Conservation (phyloP, 2,329 filamentous ascomycete genomes). For the Hymenoscyphus albidus region DNA sequence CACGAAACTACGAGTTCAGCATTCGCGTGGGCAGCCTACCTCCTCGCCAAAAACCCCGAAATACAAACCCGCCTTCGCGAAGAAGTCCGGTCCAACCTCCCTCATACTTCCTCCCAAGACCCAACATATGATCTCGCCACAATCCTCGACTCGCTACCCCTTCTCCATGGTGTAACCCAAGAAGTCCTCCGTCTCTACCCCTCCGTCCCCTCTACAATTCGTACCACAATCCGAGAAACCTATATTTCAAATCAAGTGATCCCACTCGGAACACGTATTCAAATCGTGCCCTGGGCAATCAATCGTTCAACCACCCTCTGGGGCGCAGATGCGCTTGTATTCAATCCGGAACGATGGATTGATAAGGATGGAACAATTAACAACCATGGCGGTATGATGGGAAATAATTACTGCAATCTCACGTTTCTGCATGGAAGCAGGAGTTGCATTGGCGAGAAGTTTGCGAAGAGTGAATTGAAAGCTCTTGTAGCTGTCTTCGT, state of each 20-base stretch:
- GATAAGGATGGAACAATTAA: conserved; percentile 21
- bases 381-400: conserved; percentile 49
- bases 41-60: conserved; percentile 55
- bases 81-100: conserved; percentile 50
- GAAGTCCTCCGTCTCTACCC: conserved; percentile 66
- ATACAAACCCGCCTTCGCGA: conserved; percentile 56
- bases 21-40: conserved; percentile 66
- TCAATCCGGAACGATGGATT: conserved; percentile 58
- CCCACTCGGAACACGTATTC: conserved; percentile 54
- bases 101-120: conserved; percentile 28
- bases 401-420: conserved; percentile 67
- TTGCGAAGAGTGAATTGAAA: conserved; percentile 79
- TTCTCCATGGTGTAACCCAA: conserved; percentile 62
- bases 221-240: conserved; percentile 54
- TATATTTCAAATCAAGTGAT: conserved; percentile 52
- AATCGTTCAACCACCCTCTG: conserved; percentile 55
- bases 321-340: conserved; percentile 56
- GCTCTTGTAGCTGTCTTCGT: conserved; percentile 55
- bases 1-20: conserved; percentile 76
- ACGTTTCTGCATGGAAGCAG: conserved; percentile 83
- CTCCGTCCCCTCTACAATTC: conserved; percentile 61
- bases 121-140: conserved; percentile 40
- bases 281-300: conserved; percentile 51
- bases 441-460: conserved; percentile 77
- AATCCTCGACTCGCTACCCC: conserved; percentile 60